A percentile compares a stretch with the other conserved stretches of the same genome.
Conservation (phyloP, 495 filamentous ascomycete species). For the Lichina pygmaea region DNA sequence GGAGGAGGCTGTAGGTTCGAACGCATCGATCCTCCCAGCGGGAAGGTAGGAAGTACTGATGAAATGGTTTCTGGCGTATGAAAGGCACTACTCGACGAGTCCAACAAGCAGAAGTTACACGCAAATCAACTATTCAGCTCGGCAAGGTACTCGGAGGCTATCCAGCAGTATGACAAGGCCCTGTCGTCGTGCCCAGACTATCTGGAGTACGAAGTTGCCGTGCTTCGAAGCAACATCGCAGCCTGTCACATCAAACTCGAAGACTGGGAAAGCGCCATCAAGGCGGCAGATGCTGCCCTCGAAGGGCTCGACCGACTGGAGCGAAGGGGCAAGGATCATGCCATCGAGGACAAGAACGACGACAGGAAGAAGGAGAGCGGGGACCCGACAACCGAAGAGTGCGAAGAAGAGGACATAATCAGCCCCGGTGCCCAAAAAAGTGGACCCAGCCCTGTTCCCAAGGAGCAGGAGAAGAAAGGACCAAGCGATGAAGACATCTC, state of each 20-base stretch:
- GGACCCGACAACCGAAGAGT: conserved; percentile 19
- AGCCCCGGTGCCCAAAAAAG: conserved; percentile 8
- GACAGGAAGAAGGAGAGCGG: neutral
- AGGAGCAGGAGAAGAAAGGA: conserved; percentile 14
- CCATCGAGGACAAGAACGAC: conserved; percentile 3
- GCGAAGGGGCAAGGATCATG: conserved; percentile 8
- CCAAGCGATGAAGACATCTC: conserved; percentile 30
- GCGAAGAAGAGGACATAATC: conserved; percentile 14
- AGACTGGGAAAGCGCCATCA: conserved; percentile 65
- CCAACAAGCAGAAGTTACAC: conserved; percentile 43
- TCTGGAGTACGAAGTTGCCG: conserved; percentile 71
- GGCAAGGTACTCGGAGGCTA: conserved; percentile 54
- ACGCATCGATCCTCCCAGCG: too few relatives aligned
- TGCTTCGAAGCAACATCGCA: conserved; percentile 64
- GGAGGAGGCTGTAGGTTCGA: conserved; percentile 40
- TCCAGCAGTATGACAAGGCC: conserved; percentile 69
- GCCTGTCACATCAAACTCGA: conserved; percentile 74
- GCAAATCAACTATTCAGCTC: conserved; percentile 56
- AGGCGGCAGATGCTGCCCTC: conserved; percentile 42
- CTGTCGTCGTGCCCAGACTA: conserved; percentile 62
- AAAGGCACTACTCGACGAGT: conserved; percentile 44
- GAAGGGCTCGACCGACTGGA: conserved; percentile 40
- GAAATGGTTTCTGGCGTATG: conserved; percentile 2
- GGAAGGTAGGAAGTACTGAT: neutral
- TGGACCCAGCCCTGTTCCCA: conserved; percentile 11